Base-by-base conservation (phyloP, 106 monocot genomes). In the Phalaenopsis equestris region DNA sequence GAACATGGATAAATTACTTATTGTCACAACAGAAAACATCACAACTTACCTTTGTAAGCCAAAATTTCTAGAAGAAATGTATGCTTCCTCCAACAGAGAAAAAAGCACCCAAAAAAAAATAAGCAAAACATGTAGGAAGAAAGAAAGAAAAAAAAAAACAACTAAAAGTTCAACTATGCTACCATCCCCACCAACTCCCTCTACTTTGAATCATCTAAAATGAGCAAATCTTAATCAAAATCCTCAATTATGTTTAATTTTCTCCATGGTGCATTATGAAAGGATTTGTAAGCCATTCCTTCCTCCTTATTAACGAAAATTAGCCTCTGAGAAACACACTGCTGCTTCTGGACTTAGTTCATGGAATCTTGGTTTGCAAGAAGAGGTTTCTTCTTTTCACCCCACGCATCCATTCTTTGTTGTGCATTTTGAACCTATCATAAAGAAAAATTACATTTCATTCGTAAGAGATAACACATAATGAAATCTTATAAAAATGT, bases 381-480 rank as follows among this genome's bases (percentile, higher is more conserved):
- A 17, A 74, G 74, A n/a, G 74, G 43, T 45, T 74, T 45, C 74
- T 74, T 74, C 74, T 74, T 74, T 15, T 42, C 74, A 74, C 45
- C 74, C 74, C 74, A 74, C 45, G 42, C n/a, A 19, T 74, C 43
- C 74, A 74, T 1, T 45, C 74, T 74, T 43, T 74, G 74, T 18
- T 74, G 74, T 74, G 74, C 74, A 14, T 4, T 74, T 43, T 74
- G 74, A 18, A 74, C 74, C 74, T 74, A n/a, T 74, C 14, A 70
- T 12, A 6, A 8, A 65, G 7, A 65, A 5, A 65, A 23, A 65
- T 65, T 8, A 21, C 24, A 24, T 65, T 65, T 5, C 64, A 65
- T 65, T 21, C 19, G n/a, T 21, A 65, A 8, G 17, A 17, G 14
- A 65, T 65, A 23, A 24, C 64, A 64, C 6, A 23, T 21, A 64